Base-by-base conservation (phyloP, 805 yeast species). In the Starmerella bacillaris region DNA sequence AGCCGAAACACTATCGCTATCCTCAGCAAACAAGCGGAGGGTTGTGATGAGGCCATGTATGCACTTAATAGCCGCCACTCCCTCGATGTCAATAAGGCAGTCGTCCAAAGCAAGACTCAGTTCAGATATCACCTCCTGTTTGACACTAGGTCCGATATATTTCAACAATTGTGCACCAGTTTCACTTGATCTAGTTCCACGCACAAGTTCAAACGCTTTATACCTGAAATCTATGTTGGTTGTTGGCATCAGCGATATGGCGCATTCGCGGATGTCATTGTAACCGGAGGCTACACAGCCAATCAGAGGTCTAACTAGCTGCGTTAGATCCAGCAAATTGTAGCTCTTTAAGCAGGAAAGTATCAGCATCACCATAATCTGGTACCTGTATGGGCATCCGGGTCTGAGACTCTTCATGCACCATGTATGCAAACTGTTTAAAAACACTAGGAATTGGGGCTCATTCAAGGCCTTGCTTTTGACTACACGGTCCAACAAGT, bases 201-300 rank as follows among this genome's bases (percentile, higher is more conserved):
- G 24, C 2, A 37, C 14, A 15, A 42, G 21, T n/a, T 28, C 24
- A 18, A 42, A 28, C 7, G 38, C 39, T 8, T 24, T 26, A 2
- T 30, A 27, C 3, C 18, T 22, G 5, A 41, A 17, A 7, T 30
- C 27, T 12, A 9, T 22, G 26, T n/a, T 11, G n/a, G 26, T 22
- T n/a, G 26, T n/a, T 22, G n/a, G 26, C 26, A 22, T 9, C n/a
- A 26, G 16, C 7, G 14, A 7, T 15, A 26, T 26, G n/a, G 29
- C 29, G 6, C 18, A 5, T 4, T 62, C 60, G 39, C 96, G 64
- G 15, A 84, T 65, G 50, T 83, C 94, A 37, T 78, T 82, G 54
- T 72, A 83, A 41, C 76, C 74, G 50, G 76, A 75, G 21, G 72
- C 58, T 5, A 78, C 58, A 36, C 70, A 70, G 43, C 75, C 78